Percentiles rank a stretch among this genome's conserved stretches.
These are phyloP conservation scores for Flaveria trinervia DNA, from an alignment of 129 eudicot genomes.

Conservation along the genomic window DNA sequence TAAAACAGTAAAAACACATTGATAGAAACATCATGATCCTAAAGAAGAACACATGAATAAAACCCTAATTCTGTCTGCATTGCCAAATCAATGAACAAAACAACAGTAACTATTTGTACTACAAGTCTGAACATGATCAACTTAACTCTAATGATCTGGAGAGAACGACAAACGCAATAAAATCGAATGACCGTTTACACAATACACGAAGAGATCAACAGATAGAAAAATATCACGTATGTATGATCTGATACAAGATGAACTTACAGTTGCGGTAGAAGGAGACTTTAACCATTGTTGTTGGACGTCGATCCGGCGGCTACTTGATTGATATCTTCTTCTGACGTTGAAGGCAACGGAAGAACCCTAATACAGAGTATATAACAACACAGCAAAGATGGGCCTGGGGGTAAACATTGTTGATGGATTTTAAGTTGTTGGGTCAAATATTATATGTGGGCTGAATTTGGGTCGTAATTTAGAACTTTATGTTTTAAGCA, in stretches of 20 bases:
- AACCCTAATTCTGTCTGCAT: neutral
- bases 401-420: neutral
- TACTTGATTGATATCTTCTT: constrained; percentile 4
- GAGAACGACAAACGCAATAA: neutral
- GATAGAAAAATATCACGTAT: neutral
- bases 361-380: constrained; percentile 29
- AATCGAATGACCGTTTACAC: neutral
- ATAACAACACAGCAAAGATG: neutral
- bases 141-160: neutral
- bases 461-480: neutral
- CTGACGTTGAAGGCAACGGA: constrained; percentile 13
- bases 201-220: neutral
- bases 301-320: constrained; percentile 13
- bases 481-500: too few species aligned
- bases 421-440: neutral
- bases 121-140: neutral
- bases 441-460: neutral
- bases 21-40: neutral
- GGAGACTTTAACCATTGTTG: constrained; percentile 28
- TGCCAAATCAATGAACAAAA: neutral
- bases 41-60: neutral
- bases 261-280: constrained; percentile 35
- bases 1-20: neutral
- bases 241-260: neutral
- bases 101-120: neutral